Conservation (phyloP, 192 early-diverging fungal species). For the Ambispora gerdemannii region DNA sequence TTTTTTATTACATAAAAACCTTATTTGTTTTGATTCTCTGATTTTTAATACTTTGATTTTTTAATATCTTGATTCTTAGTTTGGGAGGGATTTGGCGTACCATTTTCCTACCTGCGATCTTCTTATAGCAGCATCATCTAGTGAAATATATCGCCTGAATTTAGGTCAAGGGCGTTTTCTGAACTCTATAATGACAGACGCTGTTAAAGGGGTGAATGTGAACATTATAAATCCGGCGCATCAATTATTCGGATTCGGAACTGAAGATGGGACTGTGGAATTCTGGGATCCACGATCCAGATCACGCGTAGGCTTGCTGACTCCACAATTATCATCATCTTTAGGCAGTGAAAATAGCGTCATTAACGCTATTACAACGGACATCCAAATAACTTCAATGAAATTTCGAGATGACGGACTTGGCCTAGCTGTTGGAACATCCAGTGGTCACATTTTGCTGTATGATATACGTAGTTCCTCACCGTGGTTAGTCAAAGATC, state of each 20-base stretch:
- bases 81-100: conserved; percentile 88
- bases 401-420: conserved; percentile 86
- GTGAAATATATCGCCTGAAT: conserved; percentile 88
- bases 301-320: conserved; percentile 70
- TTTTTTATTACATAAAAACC: not conserved
- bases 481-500: conserved; percentile 91
- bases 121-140: conserved; percentile 71
- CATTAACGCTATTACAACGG: too few species aligned
- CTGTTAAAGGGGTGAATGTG: conserved; percentile 65
- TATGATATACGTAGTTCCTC: conserved; percentile 87
- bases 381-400: conserved; percentile 67
- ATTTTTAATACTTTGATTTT: conserved; percentile 22
- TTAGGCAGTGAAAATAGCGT: too few species aligned
- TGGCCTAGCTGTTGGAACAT: conserved; percentile 81
- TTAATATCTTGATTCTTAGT: too few species aligned
- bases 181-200: conserved; percentile 72
- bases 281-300: conserved; percentile 92
- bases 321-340: conserved; percentile 43
- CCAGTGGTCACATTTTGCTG: conserved; percentile 85
- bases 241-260: conserved; percentile 88
- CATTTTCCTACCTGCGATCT: conserved; percentile 91
- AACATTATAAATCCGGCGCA: conserved; percentile 86
- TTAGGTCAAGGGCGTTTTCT: conserved; percentile 91
- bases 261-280: conserved; percentile 82
- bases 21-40: not conserved